Conservation (phyloP, 352 stramenopile genomes). For the Globisporangium polare region DNA sequence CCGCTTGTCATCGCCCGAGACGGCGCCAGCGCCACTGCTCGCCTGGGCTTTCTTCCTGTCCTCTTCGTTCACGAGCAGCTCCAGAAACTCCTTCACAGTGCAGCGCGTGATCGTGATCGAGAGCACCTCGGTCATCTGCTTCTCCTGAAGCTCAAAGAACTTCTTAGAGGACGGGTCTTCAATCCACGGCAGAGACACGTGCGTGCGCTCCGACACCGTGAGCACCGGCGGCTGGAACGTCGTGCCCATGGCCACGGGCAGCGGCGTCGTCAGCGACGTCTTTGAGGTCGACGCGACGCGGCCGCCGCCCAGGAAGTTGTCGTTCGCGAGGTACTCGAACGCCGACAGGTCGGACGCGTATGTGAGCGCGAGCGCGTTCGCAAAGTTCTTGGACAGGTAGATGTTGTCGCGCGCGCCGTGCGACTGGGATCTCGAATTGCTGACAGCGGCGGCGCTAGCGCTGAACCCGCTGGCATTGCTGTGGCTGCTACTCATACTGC, state of each 20-base stretch:
- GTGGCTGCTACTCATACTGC: slow-evolving; percentile 4
- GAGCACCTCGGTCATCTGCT: slow-evolving; percentile 49
- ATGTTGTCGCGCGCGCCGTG: slow-evolving; percentile 23
- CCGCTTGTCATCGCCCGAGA: slow-evolving; percentile 1
- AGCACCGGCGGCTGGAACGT: slow-evolving; percentile 46
- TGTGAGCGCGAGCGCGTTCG: slow-evolving; percentile 51
- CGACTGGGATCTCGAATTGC: background rate
- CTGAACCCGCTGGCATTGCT: background rate
- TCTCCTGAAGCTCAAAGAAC: slow-evolving; percentile 46
- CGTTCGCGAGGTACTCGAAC: slow-evolving; percentile 26
- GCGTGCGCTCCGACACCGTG: slow-evolving; percentile 22
- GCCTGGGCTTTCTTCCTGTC: slow-evolving; percentile 23
- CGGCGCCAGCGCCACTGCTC: background rate
- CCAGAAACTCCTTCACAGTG: slow-evolving; percentile 36
- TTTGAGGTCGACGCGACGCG: background rate
- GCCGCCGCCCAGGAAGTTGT: background rate
- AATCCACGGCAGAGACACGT: slow-evolving; percentile 49
- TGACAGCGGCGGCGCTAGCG: slow-evolving; percentile 13
- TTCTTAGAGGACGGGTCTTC: slow-evolving; percentile 25
- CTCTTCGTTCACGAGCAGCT: slow-evolving; percentile 38
- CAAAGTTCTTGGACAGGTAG: slow-evolving; percentile 73
- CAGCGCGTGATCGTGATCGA: slow-evolving; percentile 37
- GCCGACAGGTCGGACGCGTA: slow-evolving; percentile 69
- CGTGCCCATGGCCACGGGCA: slow-evolving; percentile 18
- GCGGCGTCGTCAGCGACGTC: background rate